Evolutionary conservation across 129 eudicot species (phyloP).

Genomic region (Glebionis coronaria): DNA sequence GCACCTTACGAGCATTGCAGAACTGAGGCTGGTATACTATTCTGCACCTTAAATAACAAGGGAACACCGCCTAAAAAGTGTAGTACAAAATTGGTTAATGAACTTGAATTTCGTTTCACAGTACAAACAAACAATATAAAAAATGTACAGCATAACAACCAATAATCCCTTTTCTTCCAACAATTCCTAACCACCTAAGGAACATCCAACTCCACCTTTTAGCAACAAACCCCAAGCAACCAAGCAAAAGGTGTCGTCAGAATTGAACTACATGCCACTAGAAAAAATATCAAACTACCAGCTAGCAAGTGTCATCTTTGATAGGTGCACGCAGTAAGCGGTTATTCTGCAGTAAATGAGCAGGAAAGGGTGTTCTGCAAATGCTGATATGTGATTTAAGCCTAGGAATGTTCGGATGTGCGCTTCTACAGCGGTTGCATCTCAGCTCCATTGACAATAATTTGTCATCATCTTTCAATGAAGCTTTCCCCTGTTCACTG

Average conservation of each 20-base stretch:
- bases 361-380: slow-evolving; percentile 69
- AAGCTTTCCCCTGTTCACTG: slow-evolving; percentile 47
- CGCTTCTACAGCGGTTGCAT: slow-evolving; percentile 88
- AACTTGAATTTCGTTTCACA: no score
- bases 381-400: slow-evolving; percentile 71
- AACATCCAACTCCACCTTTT: background rate
- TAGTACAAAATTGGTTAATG: no score
- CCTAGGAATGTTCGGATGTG: slow-evolving; percentile 89
- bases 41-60: no score
- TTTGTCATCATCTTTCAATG: slow-evolving; percentile 45
- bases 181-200: background rate
- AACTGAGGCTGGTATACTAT: no score
- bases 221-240: background rate
- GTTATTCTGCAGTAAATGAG: slow-evolving; percentile 49
- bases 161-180: background rate
- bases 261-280: background rate
- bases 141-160: background rate
- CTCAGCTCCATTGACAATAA: slow-evolving; percentile 70
- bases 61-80: no score
- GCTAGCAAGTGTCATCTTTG: slow-evolving; percentile 15
- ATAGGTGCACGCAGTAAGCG: slow-evolving; percentile 40
- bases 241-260: no score
- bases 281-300: background rate
- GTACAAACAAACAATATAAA: background rate
- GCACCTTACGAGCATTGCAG: no score